Percentiles rank a stretch among this genome's conserved stretches.
phyloP scores from a whole-genome alignment of 2,329 filamentous ascomycete species.

The Cordyceps javanica region DNA sequence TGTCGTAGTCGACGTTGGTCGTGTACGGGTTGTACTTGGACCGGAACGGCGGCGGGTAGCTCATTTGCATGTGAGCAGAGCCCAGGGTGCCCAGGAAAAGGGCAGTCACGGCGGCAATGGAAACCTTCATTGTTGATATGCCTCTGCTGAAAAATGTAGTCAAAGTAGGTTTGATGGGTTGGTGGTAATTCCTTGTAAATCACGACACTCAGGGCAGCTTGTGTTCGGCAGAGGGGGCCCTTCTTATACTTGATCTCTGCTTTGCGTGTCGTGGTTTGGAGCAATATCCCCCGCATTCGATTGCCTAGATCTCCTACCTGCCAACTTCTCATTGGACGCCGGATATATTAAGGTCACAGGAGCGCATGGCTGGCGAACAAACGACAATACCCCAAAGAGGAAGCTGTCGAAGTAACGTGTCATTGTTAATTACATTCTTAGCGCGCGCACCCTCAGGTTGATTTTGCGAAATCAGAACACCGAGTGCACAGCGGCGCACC shows the following conservation, averaged over 20 bases:
- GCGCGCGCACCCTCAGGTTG: not conserved
- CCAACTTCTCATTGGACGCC: not conserved
- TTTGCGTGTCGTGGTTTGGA: no score
- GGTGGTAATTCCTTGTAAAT: not conserved
- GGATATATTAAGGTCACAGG: not conserved
- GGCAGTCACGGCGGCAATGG: not conserved
- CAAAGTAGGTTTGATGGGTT: no score
- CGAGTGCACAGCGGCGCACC: not conserved
- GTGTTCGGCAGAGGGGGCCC: not conserved
- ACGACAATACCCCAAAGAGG: not conserved
- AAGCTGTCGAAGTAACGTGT: not conserved
- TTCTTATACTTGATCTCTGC: not conserved
- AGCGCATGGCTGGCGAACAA: not conserved
- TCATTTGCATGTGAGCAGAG: conserved; percentile 48
- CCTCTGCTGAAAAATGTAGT: not conserved
- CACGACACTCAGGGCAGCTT: not conserved
- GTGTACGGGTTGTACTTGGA: conserved; percentile 46
- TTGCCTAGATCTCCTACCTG: not conserved
- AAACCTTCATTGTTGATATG: not conserved
- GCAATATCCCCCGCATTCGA: no score
- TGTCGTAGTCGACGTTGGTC: conserved; percentile 60
- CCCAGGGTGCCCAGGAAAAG: not conserved
- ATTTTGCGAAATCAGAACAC: no score
- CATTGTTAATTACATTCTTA: not conserved
- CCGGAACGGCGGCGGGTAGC: conserved; percentile 43